Conservation (phyloP, 352 stramenopile genomes). For the Pythium pyrilobum region DNA sequence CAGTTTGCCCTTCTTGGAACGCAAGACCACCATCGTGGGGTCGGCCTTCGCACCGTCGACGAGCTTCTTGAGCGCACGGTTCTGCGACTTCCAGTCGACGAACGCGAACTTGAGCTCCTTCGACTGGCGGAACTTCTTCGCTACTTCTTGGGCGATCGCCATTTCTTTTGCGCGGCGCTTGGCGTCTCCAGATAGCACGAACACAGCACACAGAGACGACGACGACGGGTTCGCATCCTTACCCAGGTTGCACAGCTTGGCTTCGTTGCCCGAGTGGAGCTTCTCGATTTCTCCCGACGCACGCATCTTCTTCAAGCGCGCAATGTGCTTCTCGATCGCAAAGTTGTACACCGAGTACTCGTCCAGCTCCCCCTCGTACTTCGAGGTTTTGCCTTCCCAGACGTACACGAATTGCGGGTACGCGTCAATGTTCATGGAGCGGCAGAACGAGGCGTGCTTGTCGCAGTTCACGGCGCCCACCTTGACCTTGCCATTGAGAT, state of each 20-base stretch:
- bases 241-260: constrained; percentile 71
- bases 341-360: constrained; percentile 84
- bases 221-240: constrained; percentile 41
- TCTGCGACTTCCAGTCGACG: constrained; percentile 69
- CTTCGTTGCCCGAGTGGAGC: constrained; percentile 66
- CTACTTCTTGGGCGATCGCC: constrained; percentile 47
- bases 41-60: constrained; percentile 18
- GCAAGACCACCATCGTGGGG: constrained; percentile 54
- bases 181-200: constrained; percentile 55
- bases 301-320: constrained; percentile 57
- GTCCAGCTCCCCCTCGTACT: constrained; percentile 62
- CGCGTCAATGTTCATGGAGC: constrained; percentile 24
- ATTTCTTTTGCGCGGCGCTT: constrained; percentile 38
- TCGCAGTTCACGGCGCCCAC: constrained; percentile 77
- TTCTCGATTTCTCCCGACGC: constrained; percentile 63
- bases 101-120: constrained; percentile 61
- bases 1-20: constrained; percentile 59
- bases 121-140: constrained; percentile 57
- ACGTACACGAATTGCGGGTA: constrained; percentile 68
- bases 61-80: constrained; percentile 45
- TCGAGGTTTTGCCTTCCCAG: constrained; percentile 43
- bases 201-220: constrained; percentile 65
- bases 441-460: constrained; percentile 56
- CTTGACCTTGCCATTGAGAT: constrained; percentile 65
- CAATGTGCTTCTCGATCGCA: constrained; percentile 77